Evolutionary conservation across 2,329 filamentous ascomycete species (phyloP), one percentile per base, ranked within the genome.

Genomic region (Fusarium sp.): DNA sequence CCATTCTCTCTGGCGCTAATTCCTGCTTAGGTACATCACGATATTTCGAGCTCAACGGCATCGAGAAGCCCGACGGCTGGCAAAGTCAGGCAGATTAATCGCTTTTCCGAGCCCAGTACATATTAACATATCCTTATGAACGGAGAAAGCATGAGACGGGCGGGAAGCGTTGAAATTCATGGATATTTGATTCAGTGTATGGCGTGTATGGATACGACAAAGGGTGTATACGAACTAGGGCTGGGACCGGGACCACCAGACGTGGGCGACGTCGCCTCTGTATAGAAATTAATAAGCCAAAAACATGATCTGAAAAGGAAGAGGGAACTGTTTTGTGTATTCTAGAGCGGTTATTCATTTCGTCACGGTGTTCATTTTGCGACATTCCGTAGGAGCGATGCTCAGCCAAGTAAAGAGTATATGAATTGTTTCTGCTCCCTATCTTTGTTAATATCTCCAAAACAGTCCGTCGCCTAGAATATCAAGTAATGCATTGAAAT

Each of bases 11-110:
- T 25, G 25, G 14, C 8, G 22, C 22, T 47, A 18, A 47, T 47
- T 16, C 7, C 13, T 16, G 13, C 2, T 25, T 5, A 85, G 83
- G 83, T 77, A 98, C 96, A 62, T 90, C 93, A 36, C 91, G 93
- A 78, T 99, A 89, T 87, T 98, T 93, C 81, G 94, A 98, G 50
- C 83, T 95, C 79, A 97, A 95, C 83, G 89, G 91, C 66, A 85
- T 96, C 82, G 85, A 92, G 71, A 97, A 97, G 86, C 97, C 97
- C 13, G 90, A 92, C 76, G 97, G 96, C 73, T 98, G 47, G 47
- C 47, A 52, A 31, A 52, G 47, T 52, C 47, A 52, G 27, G 27
- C 47, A 20, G 47, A 31, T 18, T 52, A 31, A 31, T 52, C 18
- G 18, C 10, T 13, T 13, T 29, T 20, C 6, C 10, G 47, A 52